Percentiles rank a stretch among this genome's conserved stretches.
Evolutionary conservation across 2,329 filamentous ascomycete species (phyloP).

Genomic region (Aspergillus caelatus): DNA sequence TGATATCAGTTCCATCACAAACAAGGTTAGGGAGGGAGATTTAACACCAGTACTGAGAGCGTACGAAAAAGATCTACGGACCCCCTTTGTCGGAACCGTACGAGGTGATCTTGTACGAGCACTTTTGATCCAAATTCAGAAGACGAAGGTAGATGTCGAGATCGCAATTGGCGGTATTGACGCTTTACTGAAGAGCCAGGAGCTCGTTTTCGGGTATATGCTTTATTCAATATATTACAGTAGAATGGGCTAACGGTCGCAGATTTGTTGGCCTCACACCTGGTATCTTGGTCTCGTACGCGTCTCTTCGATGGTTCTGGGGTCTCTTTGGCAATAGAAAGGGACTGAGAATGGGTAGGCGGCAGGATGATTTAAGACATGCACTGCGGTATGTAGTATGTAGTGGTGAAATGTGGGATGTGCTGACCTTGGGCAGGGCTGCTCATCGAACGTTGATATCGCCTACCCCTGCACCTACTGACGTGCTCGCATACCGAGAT

Average conservation of each 20-base stretch:
- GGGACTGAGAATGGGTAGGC: conserved; percentile 66
- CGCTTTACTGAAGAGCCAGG: conserved; percentile 89
- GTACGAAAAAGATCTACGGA: conserved; percentile 85
- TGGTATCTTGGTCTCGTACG: conserved; percentile 82
- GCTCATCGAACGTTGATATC: conserved; percentile 79
- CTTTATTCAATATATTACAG: background rate
- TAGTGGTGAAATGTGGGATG: background rate
- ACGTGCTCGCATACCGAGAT: conserved; percentile 84
- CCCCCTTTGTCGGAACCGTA: conserved; percentile 79
- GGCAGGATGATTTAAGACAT: conserved; percentile 71
- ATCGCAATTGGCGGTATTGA: conserved; percentile 96
- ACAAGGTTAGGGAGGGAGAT: conserved; percentile 86
- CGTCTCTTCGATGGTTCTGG: conserved; percentile 71
- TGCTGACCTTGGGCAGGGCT: conserved; percentile 54
- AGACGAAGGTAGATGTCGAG: conserved; percentile 98
- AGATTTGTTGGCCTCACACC: conserved; percentile 93
- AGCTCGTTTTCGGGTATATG: conserved; percentile 78
- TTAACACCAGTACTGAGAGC: conserved; percentile 87
- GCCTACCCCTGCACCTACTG: conserved; percentile 70
- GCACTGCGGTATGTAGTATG: conserved; percentile 63
- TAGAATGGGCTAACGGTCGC: conserved; percentile 17
- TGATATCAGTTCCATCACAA: conserved; percentile 73
- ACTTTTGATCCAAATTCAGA: conserved; percentile 93
- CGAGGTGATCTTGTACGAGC: conserved; percentile 86
- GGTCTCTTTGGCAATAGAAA: conserved; percentile 70